Base-by-base conservation (phyloP, 2,329 filamentous ascomycete genomes). In the Clarireedia paspali region DNA sequence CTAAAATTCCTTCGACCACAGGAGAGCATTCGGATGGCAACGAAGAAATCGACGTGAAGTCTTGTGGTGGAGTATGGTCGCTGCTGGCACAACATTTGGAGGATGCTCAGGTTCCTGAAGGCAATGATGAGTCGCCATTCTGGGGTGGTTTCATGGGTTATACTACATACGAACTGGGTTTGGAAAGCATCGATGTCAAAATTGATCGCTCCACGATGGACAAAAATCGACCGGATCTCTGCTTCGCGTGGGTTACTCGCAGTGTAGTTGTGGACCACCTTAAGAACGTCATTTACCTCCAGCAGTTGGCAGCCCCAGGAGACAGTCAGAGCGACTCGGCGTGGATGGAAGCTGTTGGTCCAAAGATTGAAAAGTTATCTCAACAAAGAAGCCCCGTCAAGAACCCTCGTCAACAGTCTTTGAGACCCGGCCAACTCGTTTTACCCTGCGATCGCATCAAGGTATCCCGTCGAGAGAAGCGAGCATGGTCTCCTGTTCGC, bases 131-230 rank as follows among this genome's bases (percentile, higher is more conserved):
- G 1, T 65, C 73, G n/a, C 80, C 84, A 0, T 89, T 89, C 63
- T 87, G 83, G 82, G 85, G 84, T 56, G 85, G 85, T 0, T 77
- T 88, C 44, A 75, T 88, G 62, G 85, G 85, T 0, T 87, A 81
- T 61, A 78, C 84, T 17, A 85, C 83, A 0, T 88, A 89, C 58
- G 85, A 89, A 69, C 75, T 84, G 59, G 83, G 84, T 0, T 70
- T 87, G 2, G 75, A 78, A 63, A 77, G 72, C 4, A 79, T 79
- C 51, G 65, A 70, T 53, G 71, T 81, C 15, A 56, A 66, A 4
- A 55, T 45, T 57, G 57, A 39, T 49, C 23, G 17, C 24, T 23
- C 4, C 51, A 59, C 38, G 60, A 61, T 20, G 30, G 60, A 45
- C 56, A 68, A 34, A 10, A 42, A 48, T 54, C 70, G 73, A 24